These are phyloP conservation scores for Diaporthe ilicicola DNA, from an alignment of 2,329 filamentous ascomycete genomes.

Conservation along the genomic window DNA sequence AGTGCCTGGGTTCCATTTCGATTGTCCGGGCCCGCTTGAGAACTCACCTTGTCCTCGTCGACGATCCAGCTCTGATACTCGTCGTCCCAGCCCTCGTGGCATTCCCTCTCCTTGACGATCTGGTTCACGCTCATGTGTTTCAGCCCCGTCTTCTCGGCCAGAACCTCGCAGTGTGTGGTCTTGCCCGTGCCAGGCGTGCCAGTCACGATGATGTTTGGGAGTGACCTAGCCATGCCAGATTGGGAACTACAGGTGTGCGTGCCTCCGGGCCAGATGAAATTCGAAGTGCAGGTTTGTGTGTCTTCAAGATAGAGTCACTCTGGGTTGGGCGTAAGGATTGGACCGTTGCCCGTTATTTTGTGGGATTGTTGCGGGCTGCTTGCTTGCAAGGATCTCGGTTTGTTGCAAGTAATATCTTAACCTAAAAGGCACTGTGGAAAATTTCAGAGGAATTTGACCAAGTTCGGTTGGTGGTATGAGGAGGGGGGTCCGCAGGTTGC, in stretches of 20 bases:
- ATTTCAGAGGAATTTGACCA: slow-evolving; percentile 1
- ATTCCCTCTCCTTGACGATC: slow-evolving; percentile 86
- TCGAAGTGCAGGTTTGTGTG: not conserved
- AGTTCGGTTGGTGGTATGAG: not conserved
- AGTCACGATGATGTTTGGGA: slow-evolving; percentile 92
- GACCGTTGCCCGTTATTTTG: not conserved
- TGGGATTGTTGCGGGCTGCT: not conserved
- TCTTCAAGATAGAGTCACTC: not conserved
- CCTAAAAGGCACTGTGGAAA: not conserved
- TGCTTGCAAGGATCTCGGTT: not conserved
- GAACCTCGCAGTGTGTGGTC: slow-evolving; percentile 86
- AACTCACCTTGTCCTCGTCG: slow-evolving; percentile 88
- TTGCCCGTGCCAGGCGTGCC: slow-evolving; percentile 97
- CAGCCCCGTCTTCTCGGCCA: slow-evolving; percentile 79
- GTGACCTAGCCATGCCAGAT: slow-evolving; percentile 52
- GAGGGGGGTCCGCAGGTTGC: rapidly evolving
- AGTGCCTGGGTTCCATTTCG: not conserved
- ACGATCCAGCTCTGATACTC: slow-evolving; percentile 90
- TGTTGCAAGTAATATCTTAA: slow-evolving; percentile 14
- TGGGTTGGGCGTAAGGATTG: not conserved
- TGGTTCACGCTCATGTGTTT: slow-evolving; percentile 90
- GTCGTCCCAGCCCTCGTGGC: slow-evolving; percentile 88
- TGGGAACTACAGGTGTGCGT: not conserved
- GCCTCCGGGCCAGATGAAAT: not conserved
- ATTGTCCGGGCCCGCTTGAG: not conserved